Percentiles rank a stretch among this genome's conserved stretches.
Evolutionary conservation across 2,329 filamentous ascomycete species (phyloP).

Genomic region (Cordyceps cateniannulata): DNA sequence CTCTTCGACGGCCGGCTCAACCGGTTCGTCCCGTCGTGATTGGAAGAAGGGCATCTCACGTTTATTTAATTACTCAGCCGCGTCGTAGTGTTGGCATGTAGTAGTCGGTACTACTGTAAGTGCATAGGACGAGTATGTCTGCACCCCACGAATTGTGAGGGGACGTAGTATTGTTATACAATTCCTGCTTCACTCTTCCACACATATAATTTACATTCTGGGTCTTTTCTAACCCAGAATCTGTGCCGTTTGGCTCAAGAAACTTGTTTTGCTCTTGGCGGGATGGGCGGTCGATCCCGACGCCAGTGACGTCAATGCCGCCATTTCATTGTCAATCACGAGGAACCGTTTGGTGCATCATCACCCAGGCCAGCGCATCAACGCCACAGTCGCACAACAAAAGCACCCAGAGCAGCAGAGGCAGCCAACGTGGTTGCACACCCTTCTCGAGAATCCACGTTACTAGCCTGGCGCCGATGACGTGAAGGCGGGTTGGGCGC

Average conservation of each 20-base stretch:
- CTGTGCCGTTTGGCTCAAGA: not conserved
- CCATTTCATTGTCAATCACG: not conserved
- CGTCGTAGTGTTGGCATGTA: not conserved
- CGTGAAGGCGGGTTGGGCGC: not conserved
- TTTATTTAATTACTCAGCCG: not conserved
- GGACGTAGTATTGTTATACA: too few species aligned
- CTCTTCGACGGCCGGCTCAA: constrained; percentile 28
- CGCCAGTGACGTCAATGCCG: constrained; percentile 18
- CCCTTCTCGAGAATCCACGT: not conserved
- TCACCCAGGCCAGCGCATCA: not conserved
- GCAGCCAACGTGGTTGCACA: not conserved
- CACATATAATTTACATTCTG: too few species aligned
- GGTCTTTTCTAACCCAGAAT: not conserved
- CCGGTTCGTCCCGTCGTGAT: constrained; percentile 23
- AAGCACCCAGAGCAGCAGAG: not conserved
- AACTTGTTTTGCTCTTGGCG: constrained; percentile 6
- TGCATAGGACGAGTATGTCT: too few species aligned
- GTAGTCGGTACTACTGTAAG: not conserved
- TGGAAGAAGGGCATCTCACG: constrained; percentile 26
- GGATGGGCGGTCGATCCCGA: not conserved
- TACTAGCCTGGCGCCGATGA: not conserved
- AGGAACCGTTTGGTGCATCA: not conserved
- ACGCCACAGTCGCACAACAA: not conserved
- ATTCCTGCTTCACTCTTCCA: too few species aligned
- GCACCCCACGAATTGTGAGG: too few species aligned